Evolutionary conservation across 2,329 filamentous ascomycete species (phyloP).

Genomic region (Claviceps digitariae): DNA sequence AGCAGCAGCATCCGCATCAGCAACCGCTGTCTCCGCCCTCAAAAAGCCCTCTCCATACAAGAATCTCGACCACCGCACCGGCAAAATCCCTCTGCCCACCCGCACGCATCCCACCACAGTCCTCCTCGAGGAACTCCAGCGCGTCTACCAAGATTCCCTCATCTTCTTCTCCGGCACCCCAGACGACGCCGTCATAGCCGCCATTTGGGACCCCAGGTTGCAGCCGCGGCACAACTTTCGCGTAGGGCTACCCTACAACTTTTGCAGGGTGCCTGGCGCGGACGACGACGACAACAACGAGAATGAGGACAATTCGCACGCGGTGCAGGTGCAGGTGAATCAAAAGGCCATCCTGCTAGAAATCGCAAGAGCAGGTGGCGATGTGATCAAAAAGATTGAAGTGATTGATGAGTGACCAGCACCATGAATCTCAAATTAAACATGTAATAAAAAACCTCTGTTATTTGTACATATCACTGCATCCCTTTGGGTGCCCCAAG

Average conservation of each 20-base stretch:
- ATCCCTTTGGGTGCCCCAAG: too few species aligned
- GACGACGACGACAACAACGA: conserved; percentile 23
- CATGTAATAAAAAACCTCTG: too few species aligned
- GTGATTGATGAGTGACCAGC: conserved; percentile 12
- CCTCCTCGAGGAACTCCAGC: conserved; percentile 54
- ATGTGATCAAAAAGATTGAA: conserved; percentile 57
- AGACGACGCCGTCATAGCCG: conserved; percentile 40
- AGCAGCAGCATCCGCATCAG: conserved; percentile 17
- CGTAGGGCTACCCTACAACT: conserved; percentile 56
- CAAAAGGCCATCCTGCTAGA: conserved; percentile 55
- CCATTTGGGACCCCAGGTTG: conserved; percentile 44
- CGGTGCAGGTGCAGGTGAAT: conserved; percentile 53
- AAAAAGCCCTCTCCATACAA: conserved; percentile 52
- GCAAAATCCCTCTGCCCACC: conserved; percentile 29
- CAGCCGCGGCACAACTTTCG: conserved; percentile 47
- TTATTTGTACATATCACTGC: too few species aligned
- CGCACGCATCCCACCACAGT: conserved; percentile 47
- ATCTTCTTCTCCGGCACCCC: conserved; percentile 66
- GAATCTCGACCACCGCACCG: conserved; percentile 56
- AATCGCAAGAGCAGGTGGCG: conserved; percentile 54
- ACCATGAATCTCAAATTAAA: too few species aligned
- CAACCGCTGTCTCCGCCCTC: conserved; percentile 20
- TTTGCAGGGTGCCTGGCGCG: conserved; percentile 8
- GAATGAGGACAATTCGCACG: conserved; percentile 11
- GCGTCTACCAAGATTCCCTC: conserved; percentile 52